Evolutionary conservation across 441 rosid species (phyloP), one percentile per base, ranked within the genome.

Genomic region (Populus trichocarpa): DNA sequence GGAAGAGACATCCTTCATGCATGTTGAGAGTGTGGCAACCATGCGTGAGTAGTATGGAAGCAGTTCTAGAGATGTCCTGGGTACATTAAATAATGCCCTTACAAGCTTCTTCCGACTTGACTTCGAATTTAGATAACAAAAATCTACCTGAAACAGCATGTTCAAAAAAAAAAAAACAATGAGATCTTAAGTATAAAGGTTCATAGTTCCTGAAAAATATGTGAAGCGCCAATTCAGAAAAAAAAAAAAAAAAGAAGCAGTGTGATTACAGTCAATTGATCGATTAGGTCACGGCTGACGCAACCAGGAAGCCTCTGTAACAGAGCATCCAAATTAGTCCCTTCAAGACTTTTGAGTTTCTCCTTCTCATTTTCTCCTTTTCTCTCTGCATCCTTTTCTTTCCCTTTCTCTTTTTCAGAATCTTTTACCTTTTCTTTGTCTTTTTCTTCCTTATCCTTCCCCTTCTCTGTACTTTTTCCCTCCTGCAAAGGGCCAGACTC

Each of bases 201-300:
- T 3, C 68, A 68, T 2, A 18, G 70, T 5, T 26, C 32, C 32
- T 30, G 32, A 73, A 53, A 9, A 50, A 65, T 30, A 63, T 8
- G 63, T 74, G 57, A 73, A 70, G 82, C 66, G 35, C 50, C 33
- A 81, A 81, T 22, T 65, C 67, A 53, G 20, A 6, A 50, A 53
- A 50, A 33, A 59, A 14, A 8, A 30, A 73, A 28, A 4, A 28
- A 28, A 28, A 28, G 3, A 57, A 83, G 70, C 85, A 79, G 70
- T 69, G 71, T 75, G 26, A 83, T 86, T 89, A 96, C 98, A 65
- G 98, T 88, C 84, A 94, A 81, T 78, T 96, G 99, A 88, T 96
- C 99, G 74, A 96, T 96, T 79, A 96, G 98, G 85, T 94, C 99
- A 73, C 99, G 95, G 90, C 96, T 89, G 69, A 96, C 99, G 69